Percentiles rank a stretch among this genome's conserved stretches.
These are phyloP conservation scores for Dicorynia guianensis DNA, from an alignment of 306 rosid genomes.

Conservation along the genomic window DNA sequence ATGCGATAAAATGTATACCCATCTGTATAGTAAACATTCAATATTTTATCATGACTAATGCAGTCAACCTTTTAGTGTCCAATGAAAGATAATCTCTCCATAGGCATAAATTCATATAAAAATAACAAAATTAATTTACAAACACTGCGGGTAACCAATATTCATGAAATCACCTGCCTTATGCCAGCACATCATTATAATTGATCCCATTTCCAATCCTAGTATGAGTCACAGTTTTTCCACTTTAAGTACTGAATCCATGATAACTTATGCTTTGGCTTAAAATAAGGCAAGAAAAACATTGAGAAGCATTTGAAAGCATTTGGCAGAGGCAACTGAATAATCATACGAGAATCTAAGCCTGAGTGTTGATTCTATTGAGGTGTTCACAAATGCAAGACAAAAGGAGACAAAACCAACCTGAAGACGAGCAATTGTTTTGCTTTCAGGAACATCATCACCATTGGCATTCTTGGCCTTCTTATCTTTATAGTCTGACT, in stretches of 20 bases:
- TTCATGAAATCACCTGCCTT: neutral
- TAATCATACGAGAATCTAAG: neutral
- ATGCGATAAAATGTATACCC: too few species aligned
- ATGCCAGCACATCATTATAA: neutral
- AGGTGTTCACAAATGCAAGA: constrained; percentile 28
- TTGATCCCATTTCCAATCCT: too few species aligned
- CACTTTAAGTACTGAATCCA: neutral
- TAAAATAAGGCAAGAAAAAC: neutral
- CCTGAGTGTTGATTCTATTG: too few species aligned
- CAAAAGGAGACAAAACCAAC: constrained; percentile 47
- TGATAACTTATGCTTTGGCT: neutral
- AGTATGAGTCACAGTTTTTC: too few species aligned
- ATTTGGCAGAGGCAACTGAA: neutral
- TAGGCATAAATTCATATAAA: constrained; percentile 15
- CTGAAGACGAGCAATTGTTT: constrained; percentile 84
- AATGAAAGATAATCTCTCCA: neutral
- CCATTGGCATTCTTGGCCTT: constrained; percentile 61
- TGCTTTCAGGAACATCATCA: constrained; percentile 52
- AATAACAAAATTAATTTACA: neutral
- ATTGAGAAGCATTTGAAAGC: neutral
- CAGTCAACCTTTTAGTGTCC: neutral
- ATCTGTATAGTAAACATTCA: neutral
- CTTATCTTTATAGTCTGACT: constrained; percentile 53
- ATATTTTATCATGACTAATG: neutral
- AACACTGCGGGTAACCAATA: neutral